phyloP scores from a whole-genome alignment of 352 stramenopile species.

The Phytopythium ostracodes region DNA sequence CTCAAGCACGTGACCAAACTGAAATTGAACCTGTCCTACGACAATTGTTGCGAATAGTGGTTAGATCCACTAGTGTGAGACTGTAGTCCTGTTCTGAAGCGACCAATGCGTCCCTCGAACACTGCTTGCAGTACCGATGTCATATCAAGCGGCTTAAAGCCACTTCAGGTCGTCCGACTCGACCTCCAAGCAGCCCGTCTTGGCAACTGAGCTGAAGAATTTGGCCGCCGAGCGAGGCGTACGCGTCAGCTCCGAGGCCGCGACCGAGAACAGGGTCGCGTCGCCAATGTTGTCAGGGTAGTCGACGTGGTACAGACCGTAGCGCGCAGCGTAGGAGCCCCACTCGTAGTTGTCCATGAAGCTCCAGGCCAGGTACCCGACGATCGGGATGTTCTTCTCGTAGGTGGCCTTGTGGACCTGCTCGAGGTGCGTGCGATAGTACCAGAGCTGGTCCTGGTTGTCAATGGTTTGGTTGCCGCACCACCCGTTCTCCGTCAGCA shows the following conservation, averaged over 20 bases:
- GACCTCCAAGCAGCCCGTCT: conserved; percentile 18
- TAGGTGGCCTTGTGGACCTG: conserved; percentile 46
- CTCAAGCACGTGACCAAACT: no score
- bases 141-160: conserved; percentile 6
- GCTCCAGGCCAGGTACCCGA: conserved; percentile 90
- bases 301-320: conserved; percentile 60
- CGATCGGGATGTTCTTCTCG: conserved; percentile 52
- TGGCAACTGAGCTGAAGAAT: conserved; percentile 25
- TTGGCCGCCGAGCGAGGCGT: conserved; percentile 36
- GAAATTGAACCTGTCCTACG: no score
- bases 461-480: conserved; percentile 54
- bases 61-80: no score
- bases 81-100: no score
- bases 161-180: conserved; percentile 26
- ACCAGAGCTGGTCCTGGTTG: conserved; percentile 56
- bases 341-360: conserved; percentile 29
- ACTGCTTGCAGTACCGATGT: no score
- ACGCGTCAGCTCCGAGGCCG: conserved; percentile 26
- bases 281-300: conserved; percentile 39
- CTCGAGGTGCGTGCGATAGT: conserved; percentile 44
- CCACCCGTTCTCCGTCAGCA: conserved; percentile 70
- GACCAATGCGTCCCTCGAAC: no score
- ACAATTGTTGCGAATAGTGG: no score
- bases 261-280: conserved; percentile 14
- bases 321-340: conserved; percentile 34